Conservation (phyloP, 208 protist species). For the Trypanosoma conorhini region DNA sequence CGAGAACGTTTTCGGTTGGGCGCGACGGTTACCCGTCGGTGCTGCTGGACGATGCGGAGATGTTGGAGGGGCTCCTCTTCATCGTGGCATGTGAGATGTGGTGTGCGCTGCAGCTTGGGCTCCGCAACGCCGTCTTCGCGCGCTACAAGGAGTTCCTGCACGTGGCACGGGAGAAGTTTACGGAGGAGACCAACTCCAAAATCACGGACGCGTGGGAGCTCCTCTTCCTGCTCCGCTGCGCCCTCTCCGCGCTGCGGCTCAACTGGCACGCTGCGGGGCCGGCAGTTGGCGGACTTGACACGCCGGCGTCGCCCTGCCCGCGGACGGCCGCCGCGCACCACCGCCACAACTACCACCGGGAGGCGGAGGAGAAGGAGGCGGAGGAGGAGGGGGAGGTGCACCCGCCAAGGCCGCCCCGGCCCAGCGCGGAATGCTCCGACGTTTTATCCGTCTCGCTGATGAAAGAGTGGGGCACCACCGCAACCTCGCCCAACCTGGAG, state of each 20-base stretch:
- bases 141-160: conserved; percentile 60
- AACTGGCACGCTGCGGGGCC: conserved; percentile 7
- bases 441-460: background rate
- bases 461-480: background rate
- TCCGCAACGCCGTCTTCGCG: conserved; percentile 30
- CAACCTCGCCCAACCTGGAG: background rate
- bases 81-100: conserved; percentile 57
- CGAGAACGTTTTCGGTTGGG: conserved; percentile 17
- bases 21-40: conserved; percentile 47
- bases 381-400: background rate
- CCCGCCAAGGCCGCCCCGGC: background rate
- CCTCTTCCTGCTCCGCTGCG: conserved; percentile 69
- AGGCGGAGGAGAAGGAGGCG: background rate
- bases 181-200: conserved; percentile 28
- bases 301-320: background rate
- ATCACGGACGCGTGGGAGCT: conserved; percentile 37
- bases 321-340: background rate
- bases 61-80: conserved; percentile 63
- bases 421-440: background rate
- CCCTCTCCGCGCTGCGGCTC: conserved; percentile 48
- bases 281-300: background rate
- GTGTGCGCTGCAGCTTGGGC: conserved; percentile 51
- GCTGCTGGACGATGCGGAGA: conserved; percentile 46
- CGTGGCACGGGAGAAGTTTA: conserved; percentile 73
- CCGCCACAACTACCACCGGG: background rate